Base-by-base conservation (phyloP, 257 asterid genomes). In the Jasminum sambac region DNA sequence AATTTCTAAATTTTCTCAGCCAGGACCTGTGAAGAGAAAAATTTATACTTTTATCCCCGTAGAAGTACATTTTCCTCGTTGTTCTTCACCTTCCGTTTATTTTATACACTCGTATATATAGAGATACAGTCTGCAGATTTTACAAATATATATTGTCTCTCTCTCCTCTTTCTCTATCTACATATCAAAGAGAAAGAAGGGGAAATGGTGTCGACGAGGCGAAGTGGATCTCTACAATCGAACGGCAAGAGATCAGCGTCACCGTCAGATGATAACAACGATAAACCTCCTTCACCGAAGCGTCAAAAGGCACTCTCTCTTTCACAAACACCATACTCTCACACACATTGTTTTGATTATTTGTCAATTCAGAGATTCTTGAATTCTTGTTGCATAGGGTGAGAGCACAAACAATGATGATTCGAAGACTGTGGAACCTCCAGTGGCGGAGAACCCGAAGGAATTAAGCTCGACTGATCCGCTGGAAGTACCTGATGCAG, bases 161-260 rank as follows among this genome's bases (percentile, higher is more conserved):
- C 26, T 21, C 10, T 52, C 61, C 60, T 50, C 60, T 50, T 25
- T 55, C 62, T 55, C 36, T 23, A 5, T 55, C 62, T 55, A 23
- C 62, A 23, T 10, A 23, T 55, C 62, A 44, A 42, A 70, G 37
- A 37, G 66, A 37, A 46, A 40, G 40, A 63, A 84, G 86, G 84
- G 69, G 81, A 80, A 77, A 91, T 91, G 97, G 97, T 91, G 80
- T 83, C 96, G 76, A 91, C 95, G 65, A 89, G 97, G 85, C 85
- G 96, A 82, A 91, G 92, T 82, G 97, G 97, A 91, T 91, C 97
- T 85, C 89, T 87, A 64, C 89, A 95, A 78, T 80, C 92, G 63
- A 85, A 79, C 72, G 83, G 80, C 77, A 91, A 85, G 87, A 89
- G 96, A 69, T 81, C 95, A 37, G 84, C 92, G 59, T 88, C 93